phyloP scores from a whole-genome alignment of 768 basidiomycete species.

The Podaxis sp. region DNA sequence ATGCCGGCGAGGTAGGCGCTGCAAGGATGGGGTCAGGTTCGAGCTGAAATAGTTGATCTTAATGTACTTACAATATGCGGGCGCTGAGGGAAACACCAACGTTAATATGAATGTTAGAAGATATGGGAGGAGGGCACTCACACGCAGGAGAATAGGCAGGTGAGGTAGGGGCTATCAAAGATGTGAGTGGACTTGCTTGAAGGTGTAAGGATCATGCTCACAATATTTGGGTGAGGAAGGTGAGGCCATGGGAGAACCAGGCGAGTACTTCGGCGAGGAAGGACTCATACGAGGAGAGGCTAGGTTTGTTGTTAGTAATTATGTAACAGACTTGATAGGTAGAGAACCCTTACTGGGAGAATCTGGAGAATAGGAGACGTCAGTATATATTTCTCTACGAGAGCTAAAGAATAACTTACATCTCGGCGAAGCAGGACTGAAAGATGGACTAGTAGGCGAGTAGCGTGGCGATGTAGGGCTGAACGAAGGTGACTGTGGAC shows the following conservation, averaged over 20 bases:
- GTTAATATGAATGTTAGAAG: background rate
- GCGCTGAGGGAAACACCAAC: conserved; percentile 43
- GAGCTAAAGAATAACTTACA: conserved; percentile 49
- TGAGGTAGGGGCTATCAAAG: conserved; percentile 71
- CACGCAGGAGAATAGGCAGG: conserved; percentile 88
- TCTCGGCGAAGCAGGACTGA: conserved; percentile 91
- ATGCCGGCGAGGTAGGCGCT: conserved; percentile 86
- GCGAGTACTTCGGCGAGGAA: conserved; percentile 90
- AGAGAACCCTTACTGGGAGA: conserved; percentile 68
- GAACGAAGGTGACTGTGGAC: conserved; percentile 88
- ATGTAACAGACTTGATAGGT: conserved; percentile 21
- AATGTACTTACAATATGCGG: conserved; percentile 67
- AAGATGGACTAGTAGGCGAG: conserved; percentile 88
- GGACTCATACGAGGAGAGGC: conserved; percentile 85
- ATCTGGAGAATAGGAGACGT: conserved; percentile 42
- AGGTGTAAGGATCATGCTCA: conserved; percentile 37
- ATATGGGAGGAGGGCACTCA: conserved; percentile 40
- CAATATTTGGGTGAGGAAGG: conserved; percentile 93
- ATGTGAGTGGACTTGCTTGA: conserved; percentile 13
- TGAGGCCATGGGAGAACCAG: conserved; percentile 87
- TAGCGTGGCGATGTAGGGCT: conserved; percentile 89
- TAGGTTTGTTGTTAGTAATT: conserved; percentile 28
- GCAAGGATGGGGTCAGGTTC: conserved; percentile 18
- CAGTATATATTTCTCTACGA: conserved; percentile 16
- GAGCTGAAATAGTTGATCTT: conserved; percentile 11